phyloP scores from a whole-genome alignment of 768 basidiomycete genomes.

The Lactifluus piperatus region DNA sequence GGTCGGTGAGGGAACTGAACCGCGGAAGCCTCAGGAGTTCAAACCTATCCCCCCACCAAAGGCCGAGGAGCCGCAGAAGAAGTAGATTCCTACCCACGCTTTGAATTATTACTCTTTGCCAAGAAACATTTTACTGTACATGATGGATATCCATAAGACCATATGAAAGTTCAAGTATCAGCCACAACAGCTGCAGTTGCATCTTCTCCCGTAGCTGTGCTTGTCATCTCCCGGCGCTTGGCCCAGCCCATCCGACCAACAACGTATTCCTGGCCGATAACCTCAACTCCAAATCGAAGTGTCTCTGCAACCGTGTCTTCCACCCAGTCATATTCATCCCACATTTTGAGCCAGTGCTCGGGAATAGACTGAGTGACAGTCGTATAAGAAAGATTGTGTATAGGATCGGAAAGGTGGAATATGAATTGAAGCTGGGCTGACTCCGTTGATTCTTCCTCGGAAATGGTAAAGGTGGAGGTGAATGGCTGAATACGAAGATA shows the following conservation, averaged over 20 bases:
- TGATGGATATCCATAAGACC: not conserved
- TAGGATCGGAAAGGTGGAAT: constrained; percentile 63
- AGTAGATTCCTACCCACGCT: constrained; percentile 35
- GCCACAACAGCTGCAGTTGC: not conserved
- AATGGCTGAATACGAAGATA: constrained; percentile 93
- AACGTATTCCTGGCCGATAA: constrained; percentile 88
- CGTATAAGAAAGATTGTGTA: constrained; percentile 64
- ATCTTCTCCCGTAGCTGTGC: constrained; percentile 16
- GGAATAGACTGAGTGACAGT: constrained; percentile 82
- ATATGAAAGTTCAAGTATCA: constrained; percentile 2
- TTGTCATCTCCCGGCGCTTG: constrained; percentile 24
- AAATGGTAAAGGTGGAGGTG: constrained; percentile 45
- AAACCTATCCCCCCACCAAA: constrained; percentile 70
- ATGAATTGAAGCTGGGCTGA: constrained; percentile 51
- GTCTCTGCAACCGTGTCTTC: constrained; percentile 90
- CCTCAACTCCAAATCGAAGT: constrained; percentile 75
- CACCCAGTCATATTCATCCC: constrained; percentile 94
- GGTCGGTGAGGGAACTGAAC: constrained; percentile 57
- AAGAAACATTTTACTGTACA: not conserved
- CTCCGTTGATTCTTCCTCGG: constrained; percentile 24
- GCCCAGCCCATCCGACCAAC: constrained; percentile 82
- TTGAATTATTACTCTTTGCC: constrained; percentile 7
- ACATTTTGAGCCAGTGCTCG: constrained; percentile 76
- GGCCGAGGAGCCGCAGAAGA: constrained; percentile 69
- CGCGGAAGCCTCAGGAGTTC: constrained; percentile 56